Base-by-base conservation (phyloP, 768 basidiomycete genomes). In the Leccinum ochraceum region DNA sequence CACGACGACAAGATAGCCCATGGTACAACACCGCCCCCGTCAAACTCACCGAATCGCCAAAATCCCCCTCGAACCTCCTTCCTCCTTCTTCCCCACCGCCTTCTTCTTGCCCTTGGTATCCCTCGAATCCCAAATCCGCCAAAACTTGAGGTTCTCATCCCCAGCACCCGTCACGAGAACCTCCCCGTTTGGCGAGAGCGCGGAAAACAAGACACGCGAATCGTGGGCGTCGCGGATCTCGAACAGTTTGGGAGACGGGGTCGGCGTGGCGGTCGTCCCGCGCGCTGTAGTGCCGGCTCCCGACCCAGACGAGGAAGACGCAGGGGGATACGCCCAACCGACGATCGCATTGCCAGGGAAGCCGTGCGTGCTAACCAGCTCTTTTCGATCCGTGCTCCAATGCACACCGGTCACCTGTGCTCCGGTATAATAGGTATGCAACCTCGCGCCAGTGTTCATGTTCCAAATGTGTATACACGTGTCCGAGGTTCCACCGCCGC, bases 141-240 rank as follows among this genome's bases (percentile, higher is more conserved):
- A 96, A 76, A 96, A 96, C 79, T 98, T 98, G 68, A 98, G 79
- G 69, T 95, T 95, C 80, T 98, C 96, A 69, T 98, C 97, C 0
- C 90, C 90, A 1, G 93, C 94, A 8, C 92, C 94, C 0, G 96
- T 98, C 64, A 87, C 90, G 10, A 99, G 88, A 4, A 94, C 87
- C 65, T 95, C 94, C 1, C 97, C 97, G 7, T 86, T 89, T 2
- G 97, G 97, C 58, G 90, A 86, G 8, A 97, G 71, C 22, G 88
- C 86, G 58, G 90, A 92, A 71, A 90, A 94, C 46, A 98, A 77
- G 55, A 98, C 92, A 3, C 97, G 80, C 32, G 89, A 87, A 71
- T 98, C 95, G 67, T 98, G 97, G 1, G 96, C 95, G 60, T 96
- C 92, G 7, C 90, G 84, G 59, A 97, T 94, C 69, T 90, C 71